phyloP scores from a whole-genome alignment of 176 grass and related monocot genomes.

The Neostapfia colusana region DNA sequence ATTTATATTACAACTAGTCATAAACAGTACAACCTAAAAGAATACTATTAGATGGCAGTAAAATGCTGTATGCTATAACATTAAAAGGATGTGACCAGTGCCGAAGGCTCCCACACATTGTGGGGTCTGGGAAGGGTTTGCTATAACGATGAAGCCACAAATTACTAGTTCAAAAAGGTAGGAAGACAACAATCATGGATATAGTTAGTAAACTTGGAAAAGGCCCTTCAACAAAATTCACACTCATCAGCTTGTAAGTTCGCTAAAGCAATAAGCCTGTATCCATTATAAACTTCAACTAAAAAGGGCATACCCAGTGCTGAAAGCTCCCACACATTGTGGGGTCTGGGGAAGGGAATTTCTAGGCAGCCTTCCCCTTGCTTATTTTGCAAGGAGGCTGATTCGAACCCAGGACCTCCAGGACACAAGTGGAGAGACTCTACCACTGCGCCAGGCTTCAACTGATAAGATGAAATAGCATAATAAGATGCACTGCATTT shows the following conservation, averaged over 20 bases:
- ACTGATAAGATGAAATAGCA: background rate
- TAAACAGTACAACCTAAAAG: slow-evolving; percentile 1
- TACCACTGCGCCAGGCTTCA: too few species aligned
- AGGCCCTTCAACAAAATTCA: background rate
- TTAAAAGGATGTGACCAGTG: background rate
- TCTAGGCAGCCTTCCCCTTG: too few species aligned
- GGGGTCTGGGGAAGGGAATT: too few species aligned
- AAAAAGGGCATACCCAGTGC: too few species aligned
- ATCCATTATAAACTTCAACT: background rate
- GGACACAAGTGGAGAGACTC: too few species aligned
- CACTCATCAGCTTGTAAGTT: background rate
- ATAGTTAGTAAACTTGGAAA: background rate
- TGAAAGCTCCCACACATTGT: too few species aligned
- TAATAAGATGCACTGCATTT: background rate
- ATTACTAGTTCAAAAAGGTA: slow-evolving; percentile 1
- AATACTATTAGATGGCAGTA: background rate
- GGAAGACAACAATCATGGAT: background rate
- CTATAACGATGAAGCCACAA: slow-evolving; percentile 4
- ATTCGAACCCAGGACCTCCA: too few species aligned
- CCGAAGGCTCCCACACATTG: too few species aligned
- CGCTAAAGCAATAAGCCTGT: background rate
- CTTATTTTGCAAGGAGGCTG: too few species aligned
- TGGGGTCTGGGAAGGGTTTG: too few species aligned
- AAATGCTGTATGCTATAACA: background rate
- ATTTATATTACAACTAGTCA: slow-evolving; percentile 5